phyloP scores from a whole-genome alignment of 164 flowering plant genomes.

The Macadamia tetraphylla region DNA sequence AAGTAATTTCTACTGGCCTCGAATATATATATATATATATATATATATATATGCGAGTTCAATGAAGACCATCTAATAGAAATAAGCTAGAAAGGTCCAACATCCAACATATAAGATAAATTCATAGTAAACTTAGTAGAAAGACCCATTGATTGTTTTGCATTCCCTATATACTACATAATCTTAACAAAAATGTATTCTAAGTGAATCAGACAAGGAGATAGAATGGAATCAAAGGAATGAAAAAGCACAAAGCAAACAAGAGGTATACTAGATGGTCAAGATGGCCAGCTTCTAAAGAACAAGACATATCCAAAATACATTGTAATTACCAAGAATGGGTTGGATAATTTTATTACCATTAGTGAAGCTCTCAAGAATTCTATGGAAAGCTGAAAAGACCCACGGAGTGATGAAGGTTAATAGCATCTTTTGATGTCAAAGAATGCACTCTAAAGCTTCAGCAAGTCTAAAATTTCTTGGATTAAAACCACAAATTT shows the following conservation, averaged over 20 bases:
- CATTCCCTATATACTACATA: not conserved
- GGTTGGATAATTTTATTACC: no score
- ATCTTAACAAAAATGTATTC: not conserved
- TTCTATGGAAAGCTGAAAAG: not conserved
- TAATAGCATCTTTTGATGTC: not conserved
- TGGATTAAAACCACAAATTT: not conserved
- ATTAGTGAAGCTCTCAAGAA: not conserved
- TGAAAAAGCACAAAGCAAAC: no score
- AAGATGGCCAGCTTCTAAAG: no score
- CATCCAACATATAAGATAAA: not conserved
- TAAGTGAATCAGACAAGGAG: not conserved
- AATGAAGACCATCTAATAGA: no score
- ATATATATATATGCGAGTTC: no score
- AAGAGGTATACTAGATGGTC: no score
- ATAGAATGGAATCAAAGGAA: no score
- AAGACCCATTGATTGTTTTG: not conserved
- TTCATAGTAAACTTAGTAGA: not conserved
- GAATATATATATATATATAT: no score
- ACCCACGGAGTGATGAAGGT: not conserved
- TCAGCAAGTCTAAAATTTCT: not conserved
- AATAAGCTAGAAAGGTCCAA: no score
- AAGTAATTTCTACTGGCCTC: no score
- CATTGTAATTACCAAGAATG: no score
- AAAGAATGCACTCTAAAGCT: constrained; percentile 1
- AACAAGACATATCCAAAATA: no score